Evolutionary conservation across 2,329 filamentous ascomycete species (phyloP), one percentile per base, ranked within the genome.

Genomic region (Kalmusia sp.): DNA sequence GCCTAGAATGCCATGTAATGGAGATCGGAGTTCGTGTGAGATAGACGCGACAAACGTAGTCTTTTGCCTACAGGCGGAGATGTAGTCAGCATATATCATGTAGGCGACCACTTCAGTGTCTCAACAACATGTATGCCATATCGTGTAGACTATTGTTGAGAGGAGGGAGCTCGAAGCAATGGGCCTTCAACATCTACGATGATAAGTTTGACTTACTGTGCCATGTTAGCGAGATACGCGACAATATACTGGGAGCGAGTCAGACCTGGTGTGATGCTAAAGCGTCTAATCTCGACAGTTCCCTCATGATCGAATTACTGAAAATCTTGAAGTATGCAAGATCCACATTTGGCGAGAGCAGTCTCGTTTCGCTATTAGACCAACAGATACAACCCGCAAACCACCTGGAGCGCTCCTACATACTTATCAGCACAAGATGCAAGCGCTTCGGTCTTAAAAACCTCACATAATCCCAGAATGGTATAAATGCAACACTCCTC

Each of bases 1-100:
- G 0, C 81, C 77, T 0, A 86, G 67, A 17, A 86, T 79, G 4
- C 84, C 84, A 52, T 87, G 84, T 1, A 87, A 69, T 0, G 84
- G 84, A 1, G 80, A 83, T 1, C 84, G 76, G 9, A 87, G 69
- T 51, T 75, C 72, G 30, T 75, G 72, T 3, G 63, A 68, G 24
- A 75, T 68, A 6, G 68, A 71, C n/a, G 67, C 65, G 6, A 76
- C 60, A 44, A 75, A 71, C 6, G 71, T 67, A 6, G 66, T 63
- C 40, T 74, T 74, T 7, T 46, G 43, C 19, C 34, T 37, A 37
- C 4, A 6, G 3, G 4, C 9, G 12, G 15, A 19, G 15, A 21
- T 37, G 3, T 19, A 19, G 6, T 7, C 4, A 17, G 12, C 7
- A 21, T 6, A 21, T 37, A n/a, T 3, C 8, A 21, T 15, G 6